These are phyloP conservation scores for Orbilia javanica DNA, from an alignment of 2,329 filamentous ascomycete species.

Conservation along the genomic window DNA sequence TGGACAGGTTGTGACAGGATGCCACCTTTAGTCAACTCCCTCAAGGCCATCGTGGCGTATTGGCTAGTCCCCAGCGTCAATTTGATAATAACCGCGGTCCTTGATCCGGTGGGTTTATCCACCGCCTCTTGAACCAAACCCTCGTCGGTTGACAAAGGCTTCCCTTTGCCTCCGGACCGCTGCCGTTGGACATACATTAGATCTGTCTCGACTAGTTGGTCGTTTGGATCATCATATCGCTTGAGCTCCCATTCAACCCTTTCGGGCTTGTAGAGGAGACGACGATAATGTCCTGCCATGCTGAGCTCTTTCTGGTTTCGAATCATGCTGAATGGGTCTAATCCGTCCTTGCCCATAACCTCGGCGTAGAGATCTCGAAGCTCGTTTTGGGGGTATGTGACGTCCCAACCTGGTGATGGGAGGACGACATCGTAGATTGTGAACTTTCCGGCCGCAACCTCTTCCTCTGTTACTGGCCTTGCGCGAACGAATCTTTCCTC, in stretches of 20 bases:
- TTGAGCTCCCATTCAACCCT: conserved; percentile 77
- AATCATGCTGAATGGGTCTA: conserved; percentile 89
- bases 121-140: conserved; percentile 48
- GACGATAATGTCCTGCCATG: conserved; percentile 88
- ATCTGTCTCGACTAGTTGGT: conserved; percentile 92
- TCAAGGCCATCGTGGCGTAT: conserved; percentile 85
- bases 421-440: conserved; percentile 89
- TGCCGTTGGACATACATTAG: conserved; percentile 74
- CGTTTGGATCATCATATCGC: conserved; percentile 76
- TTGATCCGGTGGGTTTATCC: conserved; percentile 62
- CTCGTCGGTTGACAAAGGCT: conserved; percentile 43
- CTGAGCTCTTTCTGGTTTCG: conserved; percentile 87
- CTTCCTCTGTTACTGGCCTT: conserved; percentile 79
- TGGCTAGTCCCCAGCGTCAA: conserved; percentile 82
- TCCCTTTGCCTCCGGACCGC: conserved; percentile 36
- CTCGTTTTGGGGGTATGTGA: conserved; percentile 85
- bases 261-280: conserved; percentile 78
- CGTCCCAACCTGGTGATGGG: conserved; percentile 90
- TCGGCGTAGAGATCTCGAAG: conserved; percentile 85
- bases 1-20: conserved; percentile 67
- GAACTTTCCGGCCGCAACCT: conserved; percentile 81
- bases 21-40: conserved; percentile 81
- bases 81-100: conserved; percentile 78
- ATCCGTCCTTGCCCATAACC: conserved; percentile 82
- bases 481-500: conserved; percentile 75